These are phyloP conservation scores for Phylloporus sp. DNA, from an alignment of 768 basidiomycete species.

Conservation along the genomic window DNA sequence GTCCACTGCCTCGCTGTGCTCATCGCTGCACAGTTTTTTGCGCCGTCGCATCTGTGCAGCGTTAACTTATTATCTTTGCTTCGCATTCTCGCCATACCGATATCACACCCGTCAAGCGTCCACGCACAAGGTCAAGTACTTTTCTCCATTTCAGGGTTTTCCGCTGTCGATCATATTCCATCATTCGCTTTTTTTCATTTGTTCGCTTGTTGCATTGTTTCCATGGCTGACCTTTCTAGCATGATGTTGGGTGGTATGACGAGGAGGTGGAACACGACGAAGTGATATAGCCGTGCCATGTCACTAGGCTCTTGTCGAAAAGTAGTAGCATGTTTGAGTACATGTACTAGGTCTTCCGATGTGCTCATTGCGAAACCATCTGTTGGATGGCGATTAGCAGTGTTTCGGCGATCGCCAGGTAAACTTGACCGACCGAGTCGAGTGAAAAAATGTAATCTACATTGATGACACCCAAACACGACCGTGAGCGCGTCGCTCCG, in stretches of 20 bases:
- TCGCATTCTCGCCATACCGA: constrained; percentile 5
- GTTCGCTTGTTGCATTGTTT: constrained; percentile 10
- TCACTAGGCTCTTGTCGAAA: neutral
- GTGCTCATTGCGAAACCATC: neutral
- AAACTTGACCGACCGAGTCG: too few species aligned
- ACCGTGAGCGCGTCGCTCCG: neutral
- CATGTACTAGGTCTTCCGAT: neutral
- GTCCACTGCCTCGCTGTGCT: neutral
- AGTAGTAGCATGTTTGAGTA: constrained; percentile 11
- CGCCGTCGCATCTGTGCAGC: constrained; percentile 5
- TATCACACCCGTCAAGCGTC: constrained; percentile 12
- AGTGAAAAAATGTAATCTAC: neutral
- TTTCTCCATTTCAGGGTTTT: constrained; percentile 9
- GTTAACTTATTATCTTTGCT: constrained; percentile 28
- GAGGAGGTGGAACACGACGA: neutral
- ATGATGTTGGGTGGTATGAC: neutral
- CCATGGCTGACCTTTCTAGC: constrained; percentile 31
- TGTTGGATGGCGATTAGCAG: too few species aligned
- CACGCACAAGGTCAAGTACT: constrained; percentile 27
- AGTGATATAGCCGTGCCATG: neutral
- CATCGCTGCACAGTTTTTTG: constrained; percentile 1
- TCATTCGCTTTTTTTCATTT: neutral
- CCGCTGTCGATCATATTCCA: neutral
- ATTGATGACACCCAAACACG: constrained; percentile 11
- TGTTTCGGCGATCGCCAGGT: too few species aligned